Conservation (phyloP, 805 yeast species). For the Cyberlindnera saturnus region DNA sequence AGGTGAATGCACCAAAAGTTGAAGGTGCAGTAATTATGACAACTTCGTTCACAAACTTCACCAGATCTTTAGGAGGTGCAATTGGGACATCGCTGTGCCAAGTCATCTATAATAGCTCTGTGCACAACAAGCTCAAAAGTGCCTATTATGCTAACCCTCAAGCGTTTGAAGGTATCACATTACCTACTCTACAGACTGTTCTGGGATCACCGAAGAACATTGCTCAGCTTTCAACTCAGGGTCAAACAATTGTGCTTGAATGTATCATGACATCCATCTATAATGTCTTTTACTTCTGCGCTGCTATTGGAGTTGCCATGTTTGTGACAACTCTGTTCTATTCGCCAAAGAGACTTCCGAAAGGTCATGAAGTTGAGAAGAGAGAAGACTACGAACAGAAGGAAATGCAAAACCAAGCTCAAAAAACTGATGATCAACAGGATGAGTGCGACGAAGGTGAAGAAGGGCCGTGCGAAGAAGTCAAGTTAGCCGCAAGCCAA, state of each 20-base stretch:
- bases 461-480: too few relatives aligned
- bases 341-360: slow-evolving; percentile 39
- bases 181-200: background rate
- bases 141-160: background rate
- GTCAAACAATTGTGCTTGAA: slow-evolving; percentile 11
- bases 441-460: too few relatives aligned
- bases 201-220: slow-evolving; percentile 4
- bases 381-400: slow-evolving; percentile 3
- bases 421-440: too few relatives aligned
- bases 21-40: slow-evolving; percentile 42
- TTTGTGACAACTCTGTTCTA: slow-evolving; percentile 30
- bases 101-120: slow-evolving; percentile 29
- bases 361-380: slow-evolving; percentile 7
- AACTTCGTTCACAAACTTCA: slow-evolving; percentile 36
- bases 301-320: slow-evolving; percentile 31
- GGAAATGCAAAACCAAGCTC: background rate
- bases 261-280: slow-evolving; percentile 32
- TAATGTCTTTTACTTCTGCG: slow-evolving; percentile 34
- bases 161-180: slow-evolving; percentile 1
- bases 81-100: slow-evolving; percentile 34
- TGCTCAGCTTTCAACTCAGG: background rate
- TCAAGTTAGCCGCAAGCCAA: too few relatives aligned
- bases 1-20: slow-evolving; percentile 39
- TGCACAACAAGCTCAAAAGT: slow-evolving; percentile 15
- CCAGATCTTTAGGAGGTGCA: slow-evolving; percentile 37